Evolutionary conservation across 108 stramenopile species (phyloP).

Genomic region (Ochromonas danica): DNA sequence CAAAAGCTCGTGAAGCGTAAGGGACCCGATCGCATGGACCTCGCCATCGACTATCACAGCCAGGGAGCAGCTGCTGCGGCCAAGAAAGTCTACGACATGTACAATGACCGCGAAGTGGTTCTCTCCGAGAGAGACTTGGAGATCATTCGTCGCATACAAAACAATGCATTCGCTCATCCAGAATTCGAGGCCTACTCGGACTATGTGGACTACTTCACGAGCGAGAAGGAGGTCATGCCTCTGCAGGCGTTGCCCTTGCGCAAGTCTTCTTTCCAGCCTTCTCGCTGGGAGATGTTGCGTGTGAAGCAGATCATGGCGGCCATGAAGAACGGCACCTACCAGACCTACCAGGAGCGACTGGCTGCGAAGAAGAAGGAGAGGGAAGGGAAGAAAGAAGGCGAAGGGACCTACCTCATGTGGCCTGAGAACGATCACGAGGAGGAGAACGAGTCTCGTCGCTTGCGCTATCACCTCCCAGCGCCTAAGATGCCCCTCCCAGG

Average conservation of each 20-base stretch:
- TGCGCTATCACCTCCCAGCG: conserved; percentile 90
- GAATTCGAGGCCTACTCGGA: conserved; percentile 87
- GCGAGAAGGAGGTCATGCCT: conserved; percentile 75
- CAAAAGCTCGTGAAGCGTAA: conserved; percentile 71
- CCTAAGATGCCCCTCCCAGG: conserved; percentile 94
- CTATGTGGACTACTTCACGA: conserved; percentile 85
- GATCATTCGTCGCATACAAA: conserved; percentile 82
- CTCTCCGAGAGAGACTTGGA: conserved; percentile 84
- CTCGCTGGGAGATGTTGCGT: conserved; percentile 65
- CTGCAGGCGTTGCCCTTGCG: conserved; percentile 74
- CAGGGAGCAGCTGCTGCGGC: conserved; percentile 68
- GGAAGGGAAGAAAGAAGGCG: conserved; percentile 55
- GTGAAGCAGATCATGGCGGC: conserved; percentile 68
- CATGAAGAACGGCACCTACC: conserved; percentile 78
- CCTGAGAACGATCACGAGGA: conserved; percentile 85
- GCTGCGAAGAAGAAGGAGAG: conserved; percentile 56
- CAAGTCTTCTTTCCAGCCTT: conserved; percentile 62
- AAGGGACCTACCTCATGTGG: conserved; percentile 82
- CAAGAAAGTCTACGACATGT: conserved; percentile 86
- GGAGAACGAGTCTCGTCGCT: conserved; percentile 72
- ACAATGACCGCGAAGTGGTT: conserved; percentile 82
- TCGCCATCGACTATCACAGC: conserved; percentile 49
- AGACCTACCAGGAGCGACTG: conserved; percentile 67
- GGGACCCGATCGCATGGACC: conserved; percentile 41
- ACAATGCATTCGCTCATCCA: conserved; percentile 91